Conservation (phyloP, 73 alveolate genomes). For the Diophrys appendiculata region DNA sequence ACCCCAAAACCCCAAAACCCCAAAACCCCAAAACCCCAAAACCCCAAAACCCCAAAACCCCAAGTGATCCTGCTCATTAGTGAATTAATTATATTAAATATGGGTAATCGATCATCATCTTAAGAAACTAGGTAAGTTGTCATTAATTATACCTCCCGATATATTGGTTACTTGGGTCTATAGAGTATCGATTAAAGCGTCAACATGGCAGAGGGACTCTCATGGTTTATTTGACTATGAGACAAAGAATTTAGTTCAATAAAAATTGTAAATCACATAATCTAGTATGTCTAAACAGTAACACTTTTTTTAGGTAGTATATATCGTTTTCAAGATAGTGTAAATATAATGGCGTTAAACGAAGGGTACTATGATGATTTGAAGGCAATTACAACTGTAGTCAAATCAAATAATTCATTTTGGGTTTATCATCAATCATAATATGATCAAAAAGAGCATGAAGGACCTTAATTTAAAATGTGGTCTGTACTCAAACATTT, state of each 20-base stretch:
- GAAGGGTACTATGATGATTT: neutral
- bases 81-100: too few relatives aligned
- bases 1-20: too few relatives aligned
- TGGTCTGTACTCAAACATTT: neutral
- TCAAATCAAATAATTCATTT: neutral
- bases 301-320: neutral
- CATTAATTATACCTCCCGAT: too few relatives aligned
- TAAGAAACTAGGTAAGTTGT: neutral
- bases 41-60: too few relatives aligned
- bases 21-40: too few relatives aligned
- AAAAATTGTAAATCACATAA: neutral
- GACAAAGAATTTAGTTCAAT: neutral
- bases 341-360: neutral
- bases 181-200: too few relatives aligned
- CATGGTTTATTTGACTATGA: constrained; percentile 10
- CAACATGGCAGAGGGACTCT: constrained; percentile 1
- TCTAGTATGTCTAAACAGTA: neutral
- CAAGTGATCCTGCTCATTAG: too few relatives aligned
- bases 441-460: neutral
- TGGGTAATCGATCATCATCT: neutral
- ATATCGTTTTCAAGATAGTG: neutral
- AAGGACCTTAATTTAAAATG: neutral
- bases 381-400: neutral
- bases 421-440: neutral
- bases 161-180: too few relatives aligned